Evolutionary conservation across 192 early-diverging fungal genomes (phyloP), one percentile per base, ranked within the genome.

Genomic region (Coemansia reversa): DNA sequence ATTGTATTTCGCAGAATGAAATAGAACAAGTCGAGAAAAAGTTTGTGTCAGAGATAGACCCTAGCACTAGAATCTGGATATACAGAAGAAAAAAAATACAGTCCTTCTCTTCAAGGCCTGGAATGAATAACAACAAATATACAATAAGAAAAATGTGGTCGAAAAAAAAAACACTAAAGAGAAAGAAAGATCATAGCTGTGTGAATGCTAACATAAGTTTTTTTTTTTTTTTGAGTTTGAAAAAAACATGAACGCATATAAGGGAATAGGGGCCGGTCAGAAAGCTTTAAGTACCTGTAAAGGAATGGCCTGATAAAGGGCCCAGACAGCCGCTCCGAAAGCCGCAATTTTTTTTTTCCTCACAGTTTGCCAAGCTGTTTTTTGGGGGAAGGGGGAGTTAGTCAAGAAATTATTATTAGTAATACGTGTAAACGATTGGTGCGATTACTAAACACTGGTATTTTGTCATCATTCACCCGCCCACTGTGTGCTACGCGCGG

Each of bases 271-370:
- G 45, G 27, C 52, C 51, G 28, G 54, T 32, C 54, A 27, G 14
- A 30, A n/a, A 27, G 27, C 54, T 30, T 55, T 55, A 55, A 55
- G 32, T 58, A 47, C 56, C 32, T 55, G 60, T 54, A 11, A 45
- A 12, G 18, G 60, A 58, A 32, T 28, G 23, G 12, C 39, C n/a
- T 39, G 30, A 49, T 35, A 35, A 35, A 27, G 4, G 47, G 42
- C 22, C 29, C 16, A 60, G 58, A 24, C 58, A 7, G 8, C 33
- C 33, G 33, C 11, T 35, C 33, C 33, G 33, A 35, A 35, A 35
- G 33, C 33, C 33, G 33, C 33, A 35, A 27, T 12, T 35, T 35
- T 35, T 35, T 35, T 35, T 35, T 35, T 35, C 33, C 33, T 35
- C 8, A 12, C 33, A 7, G 33, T 35, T 12, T 51, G 50, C 24